Base-by-base conservation (phyloP, 176 grass and related monocot species). In the Poa annua region DNA sequence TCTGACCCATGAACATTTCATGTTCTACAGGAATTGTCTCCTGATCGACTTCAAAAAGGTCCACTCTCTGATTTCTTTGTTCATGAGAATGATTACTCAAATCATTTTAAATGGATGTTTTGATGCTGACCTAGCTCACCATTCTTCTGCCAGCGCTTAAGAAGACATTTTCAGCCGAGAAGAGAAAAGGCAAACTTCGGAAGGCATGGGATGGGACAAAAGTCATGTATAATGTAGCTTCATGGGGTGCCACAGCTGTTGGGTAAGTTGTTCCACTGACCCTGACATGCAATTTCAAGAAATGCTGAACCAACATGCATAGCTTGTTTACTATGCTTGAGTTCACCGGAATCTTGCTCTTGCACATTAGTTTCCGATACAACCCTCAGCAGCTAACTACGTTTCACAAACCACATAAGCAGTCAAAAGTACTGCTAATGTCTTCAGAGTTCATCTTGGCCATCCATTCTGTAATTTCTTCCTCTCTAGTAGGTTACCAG, bases 191-290 rank as follows among this genome's bases (percentile, higher is more conserved):
- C 79, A 92, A 68, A 55, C 79, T 98, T 66, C 53, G 50, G 59
- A 98, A 98, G 55, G 93, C 93, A 83, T 98, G 96, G 93, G 91
- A 95, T 82, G 91, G 96, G 78, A 86, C 90, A 71, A 88, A 90
- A 91, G 83, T 92, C 26, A 64, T 93, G 48, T 98, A 98, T 57
- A 98, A 95, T 61, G 76, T 95, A 41, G 89, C 91, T 82, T 98
- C 96, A 55, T 96, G 96, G 93, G 81, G 93, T 62, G 93, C 96
- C 48, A 98, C 96, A 71, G 93, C 96, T 83, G 64, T 96, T 76
- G 89, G 93, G 96, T 95, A 90, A 74, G 50, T 75, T 81, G 20
- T 83, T 36, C 21, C 66, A 77, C 24, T 50, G 24, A 42, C n/a
- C 36, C 34, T 75, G 24, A 41, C 50, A 42, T 8, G 12, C 39